phyloP scores from a whole-genome alignment of 164 flowering plant species.

The Liquidambar formosana region DNA sequence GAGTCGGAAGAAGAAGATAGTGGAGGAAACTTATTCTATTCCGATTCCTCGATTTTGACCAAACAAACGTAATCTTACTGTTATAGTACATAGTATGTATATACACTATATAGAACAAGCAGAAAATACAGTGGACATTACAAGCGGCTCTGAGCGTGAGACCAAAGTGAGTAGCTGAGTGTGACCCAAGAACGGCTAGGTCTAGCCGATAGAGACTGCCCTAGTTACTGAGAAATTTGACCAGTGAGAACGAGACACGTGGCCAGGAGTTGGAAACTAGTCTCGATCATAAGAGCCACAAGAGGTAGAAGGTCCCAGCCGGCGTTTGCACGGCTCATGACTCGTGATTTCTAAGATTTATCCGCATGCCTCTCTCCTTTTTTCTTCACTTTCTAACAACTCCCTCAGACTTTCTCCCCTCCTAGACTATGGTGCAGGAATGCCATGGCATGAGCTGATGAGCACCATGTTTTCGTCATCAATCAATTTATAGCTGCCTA shows the following conservation, averaged over 20 bases:
- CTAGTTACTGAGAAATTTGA: background rate
- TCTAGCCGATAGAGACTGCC: too few species aligned
- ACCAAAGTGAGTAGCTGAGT: background rate
- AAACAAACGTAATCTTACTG: too few species aligned
- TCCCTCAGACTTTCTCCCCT: too few species aligned
- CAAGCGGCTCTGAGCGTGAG: background rate
- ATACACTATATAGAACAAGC: too few species aligned
- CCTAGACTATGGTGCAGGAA: too few species aligned
- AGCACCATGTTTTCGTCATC: too few species aligned
- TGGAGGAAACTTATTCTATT: too few species aligned
- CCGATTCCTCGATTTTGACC: too few species aligned
- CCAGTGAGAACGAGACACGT: background rate
- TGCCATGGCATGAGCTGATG: too few species aligned
- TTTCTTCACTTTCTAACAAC: background rate
- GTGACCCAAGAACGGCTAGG: slow-evolving; percentile 9
- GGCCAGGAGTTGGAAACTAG: slow-evolving; percentile 4
- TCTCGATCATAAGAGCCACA: background rate
- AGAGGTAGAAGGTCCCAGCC: background rate
- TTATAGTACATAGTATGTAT: too few species aligned
- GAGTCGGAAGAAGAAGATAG: too few species aligned
- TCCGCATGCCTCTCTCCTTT: background rate
- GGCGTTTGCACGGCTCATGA: background rate
- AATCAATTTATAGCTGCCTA: too few species aligned
- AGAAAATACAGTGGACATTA: background rate
- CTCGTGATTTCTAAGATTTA: background rate